Conservation (phyloP, 1,139 yeast genomes). For the Diutina pseudorugosa region DNA sequence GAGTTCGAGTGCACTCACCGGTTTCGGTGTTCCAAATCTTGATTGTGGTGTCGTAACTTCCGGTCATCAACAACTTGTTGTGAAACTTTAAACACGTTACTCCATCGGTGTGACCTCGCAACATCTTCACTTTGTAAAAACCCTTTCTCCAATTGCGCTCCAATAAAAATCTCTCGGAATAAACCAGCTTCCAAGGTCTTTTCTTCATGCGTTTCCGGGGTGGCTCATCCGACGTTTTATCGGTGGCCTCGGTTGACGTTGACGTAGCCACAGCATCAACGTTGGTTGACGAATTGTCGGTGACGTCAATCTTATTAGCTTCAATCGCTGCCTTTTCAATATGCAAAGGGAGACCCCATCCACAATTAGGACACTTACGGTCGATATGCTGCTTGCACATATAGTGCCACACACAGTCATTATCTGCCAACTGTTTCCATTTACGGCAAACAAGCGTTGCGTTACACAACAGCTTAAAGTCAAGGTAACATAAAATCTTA, state of each 20-base stretch:
- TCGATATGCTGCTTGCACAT: conserved; percentile 98
- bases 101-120: conserved; percentile 81
- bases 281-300: neutral
- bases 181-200: conserved; percentile 93
- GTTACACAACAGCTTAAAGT: conserved; percentile 80
- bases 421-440: conserved; percentile 88
- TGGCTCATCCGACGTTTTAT: neutral
- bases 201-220: conserved; percentile 12
- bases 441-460: conserved; percentile 85
- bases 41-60: conserved; percentile 80
- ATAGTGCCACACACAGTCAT: conserved; percentile 94
- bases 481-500: conserved; percentile 77
- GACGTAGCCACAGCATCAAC: neutral
- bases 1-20: conserved; percentile 64
- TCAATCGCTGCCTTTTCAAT: conserved; percentile 2
- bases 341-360: conserved; percentile 91
- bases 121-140: conserved; percentile 45
- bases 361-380: conserved; percentile 93
- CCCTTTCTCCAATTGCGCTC: conserved; percentile 95
- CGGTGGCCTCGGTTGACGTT: neutral
- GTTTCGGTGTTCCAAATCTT: conserved; percentile 83
- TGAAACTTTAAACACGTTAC: conserved; percentile 79
- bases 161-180: conserved; percentile 78
- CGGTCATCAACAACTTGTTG: conserved; percentile 70
- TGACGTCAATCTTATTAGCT: neutral